Percentiles rank a stretch among this genome's conserved stretches.
Evolutionary conservation across 202 grass and related monocot genomes (phyloP).

Genomic region (Saccharum hybrid): DNA sequence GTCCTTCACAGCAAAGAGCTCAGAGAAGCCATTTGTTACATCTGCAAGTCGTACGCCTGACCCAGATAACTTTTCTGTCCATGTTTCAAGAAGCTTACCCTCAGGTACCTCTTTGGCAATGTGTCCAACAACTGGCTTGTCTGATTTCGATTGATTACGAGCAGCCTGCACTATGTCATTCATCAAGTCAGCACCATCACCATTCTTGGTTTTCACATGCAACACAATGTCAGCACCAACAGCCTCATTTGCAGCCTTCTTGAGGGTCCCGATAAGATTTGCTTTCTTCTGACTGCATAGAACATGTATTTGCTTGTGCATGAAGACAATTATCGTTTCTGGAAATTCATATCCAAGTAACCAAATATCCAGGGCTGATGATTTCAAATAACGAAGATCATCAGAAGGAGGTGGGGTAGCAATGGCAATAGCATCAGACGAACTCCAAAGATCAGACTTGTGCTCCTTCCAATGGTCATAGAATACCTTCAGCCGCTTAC

Average conservation of each 20-base stretch:
- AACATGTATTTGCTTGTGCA: constrained; percentile 66
- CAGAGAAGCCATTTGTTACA: constrained; percentile 68
- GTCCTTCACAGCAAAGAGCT: constrained; percentile 66
- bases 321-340: constrained; percentile 84
- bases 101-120: constrained; percentile 67
- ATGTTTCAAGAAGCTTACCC: constrained; percentile 75
- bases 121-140: constrained; percentile 56
- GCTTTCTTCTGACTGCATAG: constrained; percentile 81
- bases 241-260: constrained; percentile 68
- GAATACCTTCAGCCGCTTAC: constrained; percentile 69
- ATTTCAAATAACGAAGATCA: constrained; percentile 79
- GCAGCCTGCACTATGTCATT: constrained; percentile 59
- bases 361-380: constrained; percentile 75
- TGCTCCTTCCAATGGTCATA: constrained; percentile 66
- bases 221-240: constrained; percentile 65
- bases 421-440: constrained; percentile 66
- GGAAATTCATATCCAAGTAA: constrained; percentile 86
- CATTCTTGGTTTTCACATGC: constrained; percentile 69
- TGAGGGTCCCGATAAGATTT: constrained; percentile 59
- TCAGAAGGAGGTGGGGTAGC: constrained; percentile 78
- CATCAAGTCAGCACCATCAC: constrained; percentile 63
- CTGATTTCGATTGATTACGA: constrained; percentile 51
- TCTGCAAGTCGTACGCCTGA: constrained; percentile 59
- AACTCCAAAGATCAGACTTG: constrained; percentile 70
- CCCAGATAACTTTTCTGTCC: constrained; percentile 56